phyloP scores from a whole-genome alignment of 768 basidiomycete species.

The Mrakia frigida region DNA sequence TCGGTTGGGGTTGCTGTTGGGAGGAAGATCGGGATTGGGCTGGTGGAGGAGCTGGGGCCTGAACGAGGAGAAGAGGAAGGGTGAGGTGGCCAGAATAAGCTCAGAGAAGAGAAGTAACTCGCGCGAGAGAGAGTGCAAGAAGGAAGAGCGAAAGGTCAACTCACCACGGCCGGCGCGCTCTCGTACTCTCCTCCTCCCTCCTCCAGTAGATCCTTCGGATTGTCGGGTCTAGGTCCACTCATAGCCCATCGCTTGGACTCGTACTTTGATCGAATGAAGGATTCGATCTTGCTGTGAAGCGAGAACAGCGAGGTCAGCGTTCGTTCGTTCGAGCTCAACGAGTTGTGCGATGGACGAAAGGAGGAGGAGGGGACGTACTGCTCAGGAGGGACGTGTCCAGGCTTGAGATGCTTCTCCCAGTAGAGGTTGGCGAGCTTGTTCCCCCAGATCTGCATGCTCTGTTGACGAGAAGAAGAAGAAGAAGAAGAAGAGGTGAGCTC shows the following conservation, averaged over 20 bases:
- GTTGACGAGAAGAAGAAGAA: constrained; percentile 19
- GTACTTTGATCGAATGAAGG: constrained; percentile 94
- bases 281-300: constrained; percentile 87
- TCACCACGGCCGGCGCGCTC: constrained; percentile 27
- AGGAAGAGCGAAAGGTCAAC: not conserved
- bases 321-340: not conserved
- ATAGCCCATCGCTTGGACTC: constrained; percentile 88
- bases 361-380: constrained; percentile 60
- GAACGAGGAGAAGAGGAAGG: not conserved
- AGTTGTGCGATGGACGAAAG: not conserved
- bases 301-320: not conserved
- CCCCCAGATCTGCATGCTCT: constrained; percentile 81
- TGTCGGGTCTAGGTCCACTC: constrained; percentile 75
- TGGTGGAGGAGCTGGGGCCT: not conserved
- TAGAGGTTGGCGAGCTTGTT: constrained; percentile 87
- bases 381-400: constrained; percentile 86
- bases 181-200: constrained; percentile 47
- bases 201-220: constrained; percentile 62
- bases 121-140: not conserved
- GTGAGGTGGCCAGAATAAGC: not conserved
- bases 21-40: constrained; percentile 40
- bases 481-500: constrained; percentile 48
- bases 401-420: constrained; percentile 93
- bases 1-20: constrained; percentile 40
- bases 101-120: not conserved